Percentiles rank a stretch among this genome's conserved stretches.
These are phyloP conservation scores for Skeletonema tropicum DNA, from an alignment of 108 stramenopile genomes.

Conservation along the genomic window DNA sequence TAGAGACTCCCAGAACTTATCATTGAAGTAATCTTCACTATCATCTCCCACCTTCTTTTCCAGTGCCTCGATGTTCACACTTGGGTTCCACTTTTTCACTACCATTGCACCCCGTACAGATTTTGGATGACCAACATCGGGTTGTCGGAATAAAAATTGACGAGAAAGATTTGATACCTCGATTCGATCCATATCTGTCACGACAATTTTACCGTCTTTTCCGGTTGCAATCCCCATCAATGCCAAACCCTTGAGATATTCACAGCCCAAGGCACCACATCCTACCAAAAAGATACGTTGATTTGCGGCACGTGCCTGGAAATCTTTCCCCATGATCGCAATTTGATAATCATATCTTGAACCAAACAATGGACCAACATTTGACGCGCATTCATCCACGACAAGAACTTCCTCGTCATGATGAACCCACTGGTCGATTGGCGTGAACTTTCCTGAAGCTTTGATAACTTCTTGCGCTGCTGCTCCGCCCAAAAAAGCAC, in stretches of 20 bases:
- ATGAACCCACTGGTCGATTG: constrained; percentile 73
- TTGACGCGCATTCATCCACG: constrained; percentile 57
- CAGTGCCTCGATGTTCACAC: constrained; percentile 64
- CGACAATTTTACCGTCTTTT: constrained; percentile 66
- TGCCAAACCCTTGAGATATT: constrained; percentile 88
- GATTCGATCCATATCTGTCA: constrained; percentile 90
- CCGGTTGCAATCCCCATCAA: constrained; percentile 80
- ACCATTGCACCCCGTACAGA: constrained; percentile 70
- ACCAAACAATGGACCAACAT: constrained; percentile 50
- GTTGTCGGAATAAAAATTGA: constrained; percentile 87
- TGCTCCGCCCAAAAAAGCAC: constrained; percentile 85
- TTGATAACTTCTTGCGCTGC: constrained; percentile 92
- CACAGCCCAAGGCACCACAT: constrained; percentile 89
- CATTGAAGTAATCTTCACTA: constrained; percentile 82
- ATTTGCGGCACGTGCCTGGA: constrained; percentile 64
- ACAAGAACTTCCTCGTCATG: constrained; percentile 58
- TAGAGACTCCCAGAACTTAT: constrained; percentile 83
- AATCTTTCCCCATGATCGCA: constrained; percentile 71
- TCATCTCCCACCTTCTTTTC: constrained; percentile 77
- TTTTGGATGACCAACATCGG: constrained; percentile 88
- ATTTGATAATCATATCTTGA: constrained; percentile 78
- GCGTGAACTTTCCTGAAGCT: constrained; percentile 85
- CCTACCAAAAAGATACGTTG: constrained; percentile 85
- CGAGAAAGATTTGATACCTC: constrained; percentile 86
- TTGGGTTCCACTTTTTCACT: constrained; percentile 79